These are phyloP conservation scores for Setaria italica DNA, from an alignment of 202 grass and related monocot species.

Conservation along the genomic window DNA sequence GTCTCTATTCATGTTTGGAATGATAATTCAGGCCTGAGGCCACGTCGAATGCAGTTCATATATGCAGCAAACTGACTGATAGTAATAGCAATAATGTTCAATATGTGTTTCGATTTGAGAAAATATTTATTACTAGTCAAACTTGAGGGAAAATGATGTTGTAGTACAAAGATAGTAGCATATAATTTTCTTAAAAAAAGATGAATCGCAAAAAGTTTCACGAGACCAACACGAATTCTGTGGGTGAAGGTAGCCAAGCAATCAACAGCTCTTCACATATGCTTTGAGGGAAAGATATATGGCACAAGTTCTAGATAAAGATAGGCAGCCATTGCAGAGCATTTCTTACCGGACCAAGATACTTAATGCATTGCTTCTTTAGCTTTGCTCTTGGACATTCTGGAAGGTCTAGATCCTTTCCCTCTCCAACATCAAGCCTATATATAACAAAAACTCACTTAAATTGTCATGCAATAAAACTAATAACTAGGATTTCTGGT, in stretches of 20 bases:
- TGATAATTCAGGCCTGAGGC: constrained; percentile 7
- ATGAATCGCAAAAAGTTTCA: background rate
- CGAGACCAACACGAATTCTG: background rate
- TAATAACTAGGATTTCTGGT: background rate
- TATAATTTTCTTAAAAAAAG: background rate
- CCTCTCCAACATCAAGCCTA: constrained; percentile 94
- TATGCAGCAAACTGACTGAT: background rate
- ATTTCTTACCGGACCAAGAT: constrained; percentile 92
- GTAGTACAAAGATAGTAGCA: background rate
- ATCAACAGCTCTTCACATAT: background rate
- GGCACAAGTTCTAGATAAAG: constrained; percentile 2
- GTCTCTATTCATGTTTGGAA: background rate
- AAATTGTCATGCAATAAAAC: background rate
- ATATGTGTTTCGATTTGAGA: background rate
- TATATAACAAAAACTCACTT: constrained; percentile 13
- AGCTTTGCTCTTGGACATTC: constrained; percentile 65
- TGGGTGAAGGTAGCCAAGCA: background rate
- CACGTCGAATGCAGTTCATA: background rate
- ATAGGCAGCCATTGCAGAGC: constrained; percentile 3
- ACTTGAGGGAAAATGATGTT: background rate
- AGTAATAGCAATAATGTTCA: background rate
- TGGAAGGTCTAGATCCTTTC: constrained; percentile 79
- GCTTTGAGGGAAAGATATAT: background rate
- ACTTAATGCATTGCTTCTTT: constrained; percentile 84
- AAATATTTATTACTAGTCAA: background rate